Percentiles rank a stretch among this genome's conserved stretches.
phyloP scores from a whole-genome alignment of 495 filamentous ascomycete species.

The Aspergillus panamensis region DNA sequence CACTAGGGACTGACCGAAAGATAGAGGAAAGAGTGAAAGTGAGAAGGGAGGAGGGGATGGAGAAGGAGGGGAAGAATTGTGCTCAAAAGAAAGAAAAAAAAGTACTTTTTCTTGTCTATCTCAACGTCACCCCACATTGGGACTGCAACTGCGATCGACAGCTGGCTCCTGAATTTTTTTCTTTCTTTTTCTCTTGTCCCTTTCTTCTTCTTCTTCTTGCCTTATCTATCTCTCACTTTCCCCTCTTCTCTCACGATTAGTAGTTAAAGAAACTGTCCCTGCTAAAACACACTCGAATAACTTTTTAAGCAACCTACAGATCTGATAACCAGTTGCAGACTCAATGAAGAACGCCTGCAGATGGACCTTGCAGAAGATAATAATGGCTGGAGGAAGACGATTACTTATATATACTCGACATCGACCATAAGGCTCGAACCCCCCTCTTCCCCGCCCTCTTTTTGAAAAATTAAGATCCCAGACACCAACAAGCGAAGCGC shows the following conservation, averaged over 20 bases:
- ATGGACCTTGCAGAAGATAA: not conserved
- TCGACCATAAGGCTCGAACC: not conserved
- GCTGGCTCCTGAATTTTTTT: conserved; percentile 7
- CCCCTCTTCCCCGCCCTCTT: not conserved
- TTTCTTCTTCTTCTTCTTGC: conserved; percentile 1
- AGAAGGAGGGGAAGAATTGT: not conserved
- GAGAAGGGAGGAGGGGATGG: not conserved
- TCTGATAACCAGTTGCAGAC: not conserved
- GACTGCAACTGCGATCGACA: conserved; percentile 15
- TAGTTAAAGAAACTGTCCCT: not conserved
- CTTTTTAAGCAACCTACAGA: not conserved
- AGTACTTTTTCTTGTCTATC: not conserved
- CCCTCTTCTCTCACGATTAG: not conserved
- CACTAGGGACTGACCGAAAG: not conserved
- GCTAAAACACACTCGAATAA: not conserved
- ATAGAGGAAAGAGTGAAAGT: not conserved
- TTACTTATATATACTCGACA: not conserved
- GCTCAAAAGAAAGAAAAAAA: not conserved
- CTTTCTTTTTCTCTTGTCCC: not conserved
- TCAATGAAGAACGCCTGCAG: not conserved
- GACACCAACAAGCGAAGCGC: not conserved
- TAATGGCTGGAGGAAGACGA: not conserved
- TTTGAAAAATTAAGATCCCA: not conserved
- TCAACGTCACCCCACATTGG: conserved; percentile 20
- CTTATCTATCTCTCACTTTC: not conserved